Base-by-base conservation (phyloP, 1,284 basidiomycete species). In the Tylopilus sp. region DNA sequence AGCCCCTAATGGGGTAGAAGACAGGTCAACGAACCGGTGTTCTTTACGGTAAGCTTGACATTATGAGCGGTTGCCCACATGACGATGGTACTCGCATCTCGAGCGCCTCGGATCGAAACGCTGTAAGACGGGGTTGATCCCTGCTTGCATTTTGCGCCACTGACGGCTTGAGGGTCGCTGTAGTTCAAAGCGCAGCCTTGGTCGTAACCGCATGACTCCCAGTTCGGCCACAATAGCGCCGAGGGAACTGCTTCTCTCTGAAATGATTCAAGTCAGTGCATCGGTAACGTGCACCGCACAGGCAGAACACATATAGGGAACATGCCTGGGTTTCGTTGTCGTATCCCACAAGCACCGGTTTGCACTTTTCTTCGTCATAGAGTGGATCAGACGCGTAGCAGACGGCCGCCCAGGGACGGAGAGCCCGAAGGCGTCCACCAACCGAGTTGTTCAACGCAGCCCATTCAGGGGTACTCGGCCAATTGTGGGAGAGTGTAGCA, bases 211-310 rank as follows among this genome's bases (percentile, higher is more conserved):
- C 59, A 61, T 2, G 48, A 26, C 31, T 64, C 59, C 55, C 56
- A 64, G 44, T 61, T 64, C 7, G 41, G 0, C 62, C 55, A 61
- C 19, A 61, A 38, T 9, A 64, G 52, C 2, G 59, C 59, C 0
- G 55, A 21, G 0, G 57, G 21, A 12, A 29, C 29, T 4, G 40
- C 49, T 53, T 53, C 53, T 18, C 59, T 55, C 61, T 61, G 23
- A 41, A 33, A 23, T n/a, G 12, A 18, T 16, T 15, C 26, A 13
- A 12, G 30, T 49, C 19, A 40, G 34, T 19, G 16, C 39, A 16
- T 26, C 2, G 23, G 23, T 10, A 25, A 12, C 4, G 12, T 18
- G 11, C 5, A 15, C 5, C 2, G 7, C 5, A 33, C 9, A 23
- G 3, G 21, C 21, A 7, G 10, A 23, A n/a, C 28, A 28, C 1